Percentiles rank a stretch among this genome's conserved stretches.
Conservation (phyloP, 2,329 filamentous ascomycete species). For the Chaetomium strumarium region DNA sequence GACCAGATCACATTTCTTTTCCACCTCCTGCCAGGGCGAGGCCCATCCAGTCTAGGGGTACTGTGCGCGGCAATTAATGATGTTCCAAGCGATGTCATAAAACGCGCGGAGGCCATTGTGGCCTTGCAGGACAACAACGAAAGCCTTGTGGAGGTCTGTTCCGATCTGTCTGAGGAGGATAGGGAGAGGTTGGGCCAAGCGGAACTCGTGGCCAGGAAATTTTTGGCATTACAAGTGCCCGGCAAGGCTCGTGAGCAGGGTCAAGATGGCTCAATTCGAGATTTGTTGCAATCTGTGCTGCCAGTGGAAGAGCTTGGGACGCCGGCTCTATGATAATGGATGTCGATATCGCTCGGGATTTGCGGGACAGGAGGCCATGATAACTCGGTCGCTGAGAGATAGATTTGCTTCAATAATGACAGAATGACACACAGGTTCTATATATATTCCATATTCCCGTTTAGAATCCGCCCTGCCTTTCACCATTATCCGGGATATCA, state of each 20-base stretch:
- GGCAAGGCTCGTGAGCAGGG: slow-evolving; percentile 1
- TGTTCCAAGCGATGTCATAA: slow-evolving; percentile 63
- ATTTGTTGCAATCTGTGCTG: slow-evolving; percentile 13
- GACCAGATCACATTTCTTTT: slow-evolving; percentile 72
- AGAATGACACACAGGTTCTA: not conserved
- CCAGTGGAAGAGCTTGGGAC: not conserved
- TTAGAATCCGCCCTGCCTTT: too few relatives aligned
- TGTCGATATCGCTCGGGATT: not conserved
- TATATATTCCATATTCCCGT: not conserved
- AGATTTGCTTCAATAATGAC: not conserved
- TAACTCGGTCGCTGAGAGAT: not conserved
- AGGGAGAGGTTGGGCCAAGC: slow-evolving; percentile 61
- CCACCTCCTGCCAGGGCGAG: slow-evolving; percentile 60
- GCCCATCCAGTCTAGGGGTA: slow-evolving; percentile 76
- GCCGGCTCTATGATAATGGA: not conserved
- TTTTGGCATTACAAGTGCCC: slow-evolving; percentile 40
- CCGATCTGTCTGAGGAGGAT: slow-evolving; percentile 59
- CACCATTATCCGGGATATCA: too few relatives aligned
- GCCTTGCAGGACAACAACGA: slow-evolving; percentile 64
- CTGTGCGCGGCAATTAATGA: slow-evolving; percentile 84
- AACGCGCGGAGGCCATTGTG: slow-evolving; percentile 69
- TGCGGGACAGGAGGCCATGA: not conserved
- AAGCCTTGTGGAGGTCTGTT: slow-evolving; percentile 68
- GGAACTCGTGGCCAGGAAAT: slow-evolving; percentile 52
- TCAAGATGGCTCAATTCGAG: not conserved